These are phyloP conservation scores for Ormosia emarginata DNA, from an alignment of 306 rosid genomes.

Conservation along the genomic window DNA sequence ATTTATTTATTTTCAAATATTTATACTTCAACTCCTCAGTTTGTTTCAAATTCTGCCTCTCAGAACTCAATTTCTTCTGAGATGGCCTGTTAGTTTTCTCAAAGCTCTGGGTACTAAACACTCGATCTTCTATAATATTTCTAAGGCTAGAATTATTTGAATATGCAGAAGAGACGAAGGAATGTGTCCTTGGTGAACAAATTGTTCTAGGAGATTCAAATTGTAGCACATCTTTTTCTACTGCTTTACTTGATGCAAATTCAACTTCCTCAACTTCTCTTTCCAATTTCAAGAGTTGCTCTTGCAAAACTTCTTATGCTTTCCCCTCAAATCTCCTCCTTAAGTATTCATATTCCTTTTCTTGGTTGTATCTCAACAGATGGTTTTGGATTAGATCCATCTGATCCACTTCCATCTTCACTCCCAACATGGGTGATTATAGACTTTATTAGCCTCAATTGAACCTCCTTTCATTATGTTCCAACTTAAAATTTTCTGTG, in stretches of 20 bases:
- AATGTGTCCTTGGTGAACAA: slow-evolving; percentile 41
- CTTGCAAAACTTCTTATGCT: slow-evolving; percentile 31
- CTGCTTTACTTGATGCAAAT: slow-evolving; percentile 29
- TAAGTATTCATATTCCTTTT: slow-evolving; percentile 36
- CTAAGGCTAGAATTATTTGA: slow-evolving; percentile 29
- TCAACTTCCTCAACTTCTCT: slow-evolving; percentile 29
- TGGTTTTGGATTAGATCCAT: slow-evolving; percentile 34
- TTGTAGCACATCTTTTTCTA: slow-evolving; percentile 30
- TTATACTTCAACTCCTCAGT: slow-evolving; percentile 44
- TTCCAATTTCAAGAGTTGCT: slow-evolving; percentile 34
- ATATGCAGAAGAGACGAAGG: slow-evolving; percentile 22
- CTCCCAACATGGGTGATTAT: too few species aligned
- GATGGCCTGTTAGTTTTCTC: slow-evolving; percentile 13
- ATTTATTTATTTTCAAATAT: too few species aligned
- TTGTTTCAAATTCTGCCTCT: slow-evolving; percentile 41
- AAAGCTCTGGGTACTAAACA: not conserved
- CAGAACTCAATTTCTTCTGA: slow-evolving; percentile 17
- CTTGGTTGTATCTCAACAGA: slow-evolving; percentile 24
- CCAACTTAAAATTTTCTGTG: too few species aligned
- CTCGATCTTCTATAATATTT: slow-evolving; percentile 28
- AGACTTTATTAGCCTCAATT: too few species aligned
- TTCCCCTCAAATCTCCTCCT: slow-evolving; percentile 43
- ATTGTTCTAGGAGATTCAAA: slow-evolving; percentile 38
- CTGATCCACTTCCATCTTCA: slow-evolving; percentile 41
- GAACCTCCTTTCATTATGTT: too few species aligned